Base-by-base conservation (phyloP, 2,329 filamentous ascomycete species). In the Rugonectria rugulosa region DNA sequence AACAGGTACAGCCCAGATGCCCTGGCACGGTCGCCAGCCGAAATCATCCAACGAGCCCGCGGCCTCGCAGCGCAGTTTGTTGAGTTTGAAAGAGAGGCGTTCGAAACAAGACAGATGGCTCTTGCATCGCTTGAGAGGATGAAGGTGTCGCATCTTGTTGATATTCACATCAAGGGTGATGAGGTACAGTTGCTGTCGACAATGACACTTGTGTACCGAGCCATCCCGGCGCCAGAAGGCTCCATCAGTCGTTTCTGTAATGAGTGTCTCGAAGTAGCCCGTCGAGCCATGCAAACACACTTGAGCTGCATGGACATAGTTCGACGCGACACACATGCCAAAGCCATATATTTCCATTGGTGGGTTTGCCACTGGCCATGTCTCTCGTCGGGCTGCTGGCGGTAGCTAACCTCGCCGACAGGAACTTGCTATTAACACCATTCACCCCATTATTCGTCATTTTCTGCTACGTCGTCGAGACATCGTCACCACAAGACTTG, bases 371-470 rank as follows among this genome's bases (percentile, higher is more conserved):
- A 34, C 17, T 17, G 20, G 6, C n/a, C 19, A 26, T n/a, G 14
- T 29, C 3, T 8, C 5, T 14, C 24, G 29, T 32, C 12, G n/a
- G 10, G 11, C 15, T 47, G 37, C 23, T 43, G 15, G 14, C 11
- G 53, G n/a, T n/a, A 11, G 23, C 46, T 67, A 38, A 68, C 27
- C 9, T 14, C 1, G n/a, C 23, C 14, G 27, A 5, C 26, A 82
- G 81, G 81, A 79, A 78, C n/a, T 70, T 84, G 21, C 72, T 85
- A 19, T 75, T 84, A 57, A 79, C 80, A 3, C 84, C 83, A 0
- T 86, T 87, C 62, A 80, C 82, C 1, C 83, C 84, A 1, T 84
- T 85, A 63, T 84, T 85, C 50, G 80, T 85, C 21, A 72, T 86
- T 21, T 86, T 87, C 68, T 84, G 81, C 64, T 79, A 82, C 56